A percentile compares a stretch with the other conserved stretches of the same genome.
These are phyloP conservation scores for Schizochytrium sp. DNA, from an alignment of 108 stramenopile genomes.

Conservation along the genomic window DNA sequence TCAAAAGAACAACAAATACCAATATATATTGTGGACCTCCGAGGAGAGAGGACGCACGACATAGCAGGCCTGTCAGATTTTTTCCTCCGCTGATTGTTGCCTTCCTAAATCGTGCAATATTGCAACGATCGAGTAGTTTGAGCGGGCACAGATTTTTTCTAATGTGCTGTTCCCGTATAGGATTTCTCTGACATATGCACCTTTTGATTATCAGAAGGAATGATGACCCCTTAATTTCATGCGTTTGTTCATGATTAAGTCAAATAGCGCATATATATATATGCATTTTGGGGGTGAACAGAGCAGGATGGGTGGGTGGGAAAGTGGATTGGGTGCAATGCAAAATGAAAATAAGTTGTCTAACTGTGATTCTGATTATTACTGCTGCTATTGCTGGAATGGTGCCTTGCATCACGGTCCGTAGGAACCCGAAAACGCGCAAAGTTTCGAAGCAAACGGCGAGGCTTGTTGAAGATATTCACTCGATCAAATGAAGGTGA, in stretches of 20 bases:
- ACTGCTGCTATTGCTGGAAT: neutral
- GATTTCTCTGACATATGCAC: neutral
- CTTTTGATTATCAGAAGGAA: too few species aligned
- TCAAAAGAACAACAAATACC: too few species aligned
- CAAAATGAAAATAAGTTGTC: too few species aligned
- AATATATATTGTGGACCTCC: neutral
- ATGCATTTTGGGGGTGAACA: too few species aligned
- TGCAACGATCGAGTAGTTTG: conserved; percentile 15
- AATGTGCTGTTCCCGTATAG: conserved; percentile 22
- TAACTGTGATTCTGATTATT: too few species aligned
- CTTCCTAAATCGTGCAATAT: conserved; percentile 56
- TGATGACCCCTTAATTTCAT: too few species aligned
- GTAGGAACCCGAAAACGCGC: neutral
- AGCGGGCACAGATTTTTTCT: neutral
- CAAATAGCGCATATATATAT: too few species aligned
- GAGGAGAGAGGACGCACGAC: neutral
- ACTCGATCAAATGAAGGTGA: too few species aligned
- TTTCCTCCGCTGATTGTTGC: conserved; percentile 22
- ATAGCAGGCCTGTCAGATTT: conserved; percentile 44
- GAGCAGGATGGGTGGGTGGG: too few species aligned
- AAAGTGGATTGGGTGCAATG: too few species aligned
- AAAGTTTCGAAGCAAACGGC: neutral
- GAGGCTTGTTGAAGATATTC: neutral
- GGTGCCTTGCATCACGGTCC: neutral
- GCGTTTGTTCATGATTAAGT: too few species aligned